These are phyloP conservation scores for Stachybotrys chartarum DNA, from an alignment of 2,329 filamentous ascomycete genomes.

Conservation along the genomic window DNA sequence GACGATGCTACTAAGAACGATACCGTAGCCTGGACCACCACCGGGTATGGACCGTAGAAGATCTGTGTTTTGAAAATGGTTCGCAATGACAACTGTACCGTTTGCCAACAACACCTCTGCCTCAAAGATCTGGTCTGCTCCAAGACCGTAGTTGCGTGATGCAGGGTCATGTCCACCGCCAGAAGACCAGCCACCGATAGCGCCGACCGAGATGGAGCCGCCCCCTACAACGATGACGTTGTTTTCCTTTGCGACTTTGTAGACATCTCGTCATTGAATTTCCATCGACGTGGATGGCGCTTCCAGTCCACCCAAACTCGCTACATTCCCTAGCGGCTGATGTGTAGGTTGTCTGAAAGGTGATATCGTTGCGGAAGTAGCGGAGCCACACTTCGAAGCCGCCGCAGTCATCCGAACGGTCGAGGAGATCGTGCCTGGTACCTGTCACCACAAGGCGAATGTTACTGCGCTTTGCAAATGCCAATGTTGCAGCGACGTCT, in stretches of 20 bases:
- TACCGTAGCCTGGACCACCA: conserved; percentile 23
- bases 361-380: conserved; percentile 21
- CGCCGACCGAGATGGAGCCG: conserved; percentile 15
- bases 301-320: conserved; percentile 20
- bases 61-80: conserved; percentile 21
- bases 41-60: conserved; percentile 19
- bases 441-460: conserved; percentile 33
- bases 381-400: conserved; percentile 24
- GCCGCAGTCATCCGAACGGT: conserved; percentile 23
- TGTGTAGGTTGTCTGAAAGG: conserved; percentile 17
- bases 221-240: conserved; percentile 28
- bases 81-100: conserved; percentile 25
- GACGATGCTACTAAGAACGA: conserved; percentile 26
- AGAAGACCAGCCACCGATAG: conserved; percentile 28
- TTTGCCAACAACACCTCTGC: conserved; percentile 30
- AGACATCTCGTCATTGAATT: conserved; percentile 26
- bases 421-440: conserved; percentile 35
- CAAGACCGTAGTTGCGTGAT: conserved; percentile 31
- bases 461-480: conserved; percentile 21
- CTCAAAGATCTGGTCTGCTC: conserved; percentile 35
- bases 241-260: conserved; percentile 18
- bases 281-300: conserved; percentile 26
- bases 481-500: conserved; percentile 32
- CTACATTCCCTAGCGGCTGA: conserved; percentile 12
- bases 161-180: conserved; percentile 34